Percentiles rank a stretch among this genome's conserved stretches.
Evolutionary conservation across 2,329 filamentous ascomycete genomes (phyloP).

Genomic region (Aspergillus eucalypticola): DNA sequence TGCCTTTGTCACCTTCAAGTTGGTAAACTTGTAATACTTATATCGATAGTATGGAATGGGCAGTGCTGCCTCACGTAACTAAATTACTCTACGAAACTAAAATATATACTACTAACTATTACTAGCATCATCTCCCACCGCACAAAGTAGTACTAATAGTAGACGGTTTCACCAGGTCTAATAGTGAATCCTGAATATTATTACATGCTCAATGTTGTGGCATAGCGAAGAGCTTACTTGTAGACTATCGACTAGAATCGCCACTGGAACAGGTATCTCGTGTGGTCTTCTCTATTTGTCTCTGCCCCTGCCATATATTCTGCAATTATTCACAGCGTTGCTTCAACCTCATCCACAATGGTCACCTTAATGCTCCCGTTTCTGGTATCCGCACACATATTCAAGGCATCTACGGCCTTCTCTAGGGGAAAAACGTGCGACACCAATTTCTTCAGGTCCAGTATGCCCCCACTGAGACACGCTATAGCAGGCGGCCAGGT

Average conservation of each 20-base stretch:
- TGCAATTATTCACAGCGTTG: slow-evolving; percentile 7
- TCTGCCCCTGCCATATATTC: neutral
- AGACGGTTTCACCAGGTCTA: too few species aligned
- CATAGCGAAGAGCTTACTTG: too few species aligned
- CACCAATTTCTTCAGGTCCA: slow-evolving; percentile 64
- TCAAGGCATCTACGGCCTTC: slow-evolving; percentile 59
- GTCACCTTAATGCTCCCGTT: slow-evolving; percentile 63
- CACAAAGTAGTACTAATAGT: too few species aligned
- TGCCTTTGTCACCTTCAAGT: too few species aligned
- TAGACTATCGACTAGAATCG: neutral
- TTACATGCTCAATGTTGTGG: too few species aligned
- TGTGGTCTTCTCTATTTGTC: neutral
- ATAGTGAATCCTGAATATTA: too few species aligned
- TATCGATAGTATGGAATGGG: too few species aligned
- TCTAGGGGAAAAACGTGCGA: slow-evolving; percentile 66
- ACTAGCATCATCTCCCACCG: too few species aligned
- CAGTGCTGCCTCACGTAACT: too few species aligned
- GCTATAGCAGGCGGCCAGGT: slow-evolving; percentile 69
- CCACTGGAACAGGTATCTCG: neutral
- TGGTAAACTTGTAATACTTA: too few species aligned
- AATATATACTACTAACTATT: too few species aligned
- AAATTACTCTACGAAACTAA: too few species aligned
- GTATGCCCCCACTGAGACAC: slow-evolving; percentile 58
- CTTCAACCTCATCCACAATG: slow-evolving; percentile 54
- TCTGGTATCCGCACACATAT: slow-evolving; percentile 53